These are phyloP conservation scores for Botrytis cinerea DNA, from an alignment of 2,329 filamentous ascomycete genomes.

Conservation along the genomic window DNA sequence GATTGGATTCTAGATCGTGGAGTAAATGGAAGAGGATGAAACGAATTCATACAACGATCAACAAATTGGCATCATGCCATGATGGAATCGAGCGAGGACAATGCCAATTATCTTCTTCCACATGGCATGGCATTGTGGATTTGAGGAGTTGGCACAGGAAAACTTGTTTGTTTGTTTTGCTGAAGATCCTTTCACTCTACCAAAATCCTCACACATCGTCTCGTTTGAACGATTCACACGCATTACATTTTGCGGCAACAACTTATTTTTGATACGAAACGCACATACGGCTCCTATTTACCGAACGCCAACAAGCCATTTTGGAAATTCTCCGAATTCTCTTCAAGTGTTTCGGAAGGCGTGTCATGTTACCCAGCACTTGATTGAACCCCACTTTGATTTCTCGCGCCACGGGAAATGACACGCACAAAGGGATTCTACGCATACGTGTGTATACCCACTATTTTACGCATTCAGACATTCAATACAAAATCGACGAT, in stretches of 20 bases:
- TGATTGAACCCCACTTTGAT: background rate
- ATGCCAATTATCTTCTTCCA: background rate
- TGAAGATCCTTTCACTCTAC: background rate
- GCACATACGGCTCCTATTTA: background rate
- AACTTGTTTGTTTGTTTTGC: background rate
- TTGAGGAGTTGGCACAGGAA: background rate
- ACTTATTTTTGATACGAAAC: background rate
- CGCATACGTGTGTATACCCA: background rate
- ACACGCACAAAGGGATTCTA: background rate
- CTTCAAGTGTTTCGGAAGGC: background rate
- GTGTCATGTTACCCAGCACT: background rate
- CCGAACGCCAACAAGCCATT: background rate
- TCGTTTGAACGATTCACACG: background rate
- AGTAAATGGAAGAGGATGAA: background rate
- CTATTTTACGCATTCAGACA: background rate
- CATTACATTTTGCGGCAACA: background rate
- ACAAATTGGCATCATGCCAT: constrained; percentile 5
- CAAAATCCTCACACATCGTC: background rate
- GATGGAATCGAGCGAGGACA: background rate
- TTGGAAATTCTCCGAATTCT: background rate
- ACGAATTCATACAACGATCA: background rate
- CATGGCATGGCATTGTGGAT: background rate
- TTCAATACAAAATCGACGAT: background rate
- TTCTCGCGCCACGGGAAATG: background rate
- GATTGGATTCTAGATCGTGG: background rate